Conservation (phyloP, 2,329 filamentous ascomycete species). For the Metarhizium album region DNA sequence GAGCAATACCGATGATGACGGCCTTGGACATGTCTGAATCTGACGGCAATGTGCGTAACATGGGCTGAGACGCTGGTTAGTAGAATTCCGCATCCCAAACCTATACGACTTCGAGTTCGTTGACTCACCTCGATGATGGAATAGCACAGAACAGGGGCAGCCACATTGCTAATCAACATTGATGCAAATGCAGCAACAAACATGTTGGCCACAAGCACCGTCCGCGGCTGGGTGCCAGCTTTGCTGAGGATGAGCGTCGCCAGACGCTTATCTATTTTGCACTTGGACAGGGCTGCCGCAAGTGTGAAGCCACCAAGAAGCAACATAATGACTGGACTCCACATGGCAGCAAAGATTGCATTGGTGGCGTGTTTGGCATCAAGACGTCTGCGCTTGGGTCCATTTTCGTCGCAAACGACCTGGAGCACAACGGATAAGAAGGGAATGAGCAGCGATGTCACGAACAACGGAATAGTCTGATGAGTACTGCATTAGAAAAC, state of each 20-base stretch:
- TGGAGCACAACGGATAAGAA: constrained; percentile 82
- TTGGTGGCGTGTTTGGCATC: constrained; percentile 70
- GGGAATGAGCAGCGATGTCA: constrained; percentile 86
- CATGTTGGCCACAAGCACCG: constrained; percentile 95
- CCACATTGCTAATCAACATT: constrained; percentile 99
- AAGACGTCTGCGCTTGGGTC: constrained; percentile 49
- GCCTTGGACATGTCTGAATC: constrained; percentile 93
- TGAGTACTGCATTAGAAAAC: constrained; percentile 6
- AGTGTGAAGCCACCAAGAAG: constrained; percentile 92
- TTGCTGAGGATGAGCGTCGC: constrained; percentile 94
- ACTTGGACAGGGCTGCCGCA: constrained; percentile 89
- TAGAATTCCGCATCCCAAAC: background rate
- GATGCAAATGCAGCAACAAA: constrained; percentile 94
- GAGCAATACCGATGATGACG: constrained; percentile 85
- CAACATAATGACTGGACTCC: constrained; percentile 98
- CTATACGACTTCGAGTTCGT: background rate
- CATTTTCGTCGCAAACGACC: constrained; percentile 68
- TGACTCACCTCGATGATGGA: constrained; percentile 78
- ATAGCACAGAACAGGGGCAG: constrained; percentile 91
- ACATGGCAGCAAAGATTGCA: constrained; percentile 91
- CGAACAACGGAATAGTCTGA: constrained; percentile 88
- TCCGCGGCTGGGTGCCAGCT: constrained; percentile 80
- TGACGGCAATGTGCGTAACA: constrained; percentile 82
- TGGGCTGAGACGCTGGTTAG: constrained; percentile 45
- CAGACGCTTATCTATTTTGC: constrained; percentile 95